phyloP scores from a whole-genome alignment of 2,329 filamentous ascomycete species.

The Xylariaceae sp. region DNA sequence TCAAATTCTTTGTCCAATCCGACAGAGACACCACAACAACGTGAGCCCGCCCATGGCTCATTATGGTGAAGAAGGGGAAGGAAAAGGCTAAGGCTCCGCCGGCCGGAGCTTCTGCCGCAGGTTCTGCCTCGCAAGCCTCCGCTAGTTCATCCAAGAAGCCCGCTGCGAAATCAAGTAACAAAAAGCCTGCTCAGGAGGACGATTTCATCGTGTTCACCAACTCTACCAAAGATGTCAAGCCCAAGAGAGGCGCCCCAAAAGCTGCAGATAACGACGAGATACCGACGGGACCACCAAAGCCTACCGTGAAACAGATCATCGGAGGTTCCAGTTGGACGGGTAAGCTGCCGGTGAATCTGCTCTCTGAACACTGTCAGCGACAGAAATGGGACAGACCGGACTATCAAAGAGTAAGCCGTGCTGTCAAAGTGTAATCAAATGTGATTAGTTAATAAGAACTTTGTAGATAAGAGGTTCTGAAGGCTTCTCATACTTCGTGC shows the following conservation, averaged over 20 bases:
- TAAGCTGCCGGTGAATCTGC: conserved; percentile 88
- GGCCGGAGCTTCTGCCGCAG: no score
- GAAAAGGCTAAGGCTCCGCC: conserved; percentile 43
- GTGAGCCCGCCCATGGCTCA: conserved; percentile 23
- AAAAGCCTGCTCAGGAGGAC: conserved; percentile 37
- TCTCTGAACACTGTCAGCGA: conserved; percentile 93
- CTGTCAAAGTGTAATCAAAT: conserved; percentile 13
- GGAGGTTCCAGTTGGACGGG: conserved; percentile 96
- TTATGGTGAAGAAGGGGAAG: conserved; percentile 55
- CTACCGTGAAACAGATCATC: conserved; percentile 75
- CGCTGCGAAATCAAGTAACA: conserved; percentile 32
- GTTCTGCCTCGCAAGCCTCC: conserved; percentile 27
- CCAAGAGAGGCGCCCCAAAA: conserved; percentile 38
- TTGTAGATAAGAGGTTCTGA: conserved; percentile 62
- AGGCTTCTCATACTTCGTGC: conserved; percentile 78
- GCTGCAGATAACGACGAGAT: conserved; percentile 31
- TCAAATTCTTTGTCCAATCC: conserved; percentile 1
- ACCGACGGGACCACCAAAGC: conserved; percentile 50
- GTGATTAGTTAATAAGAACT: conserved; percentile 24
- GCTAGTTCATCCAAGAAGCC: conserved; percentile 32
- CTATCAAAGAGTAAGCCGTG: conserved; percentile 68
- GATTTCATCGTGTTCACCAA: conserved; percentile 58
- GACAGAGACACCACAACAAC: background rate
- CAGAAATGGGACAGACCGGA: conserved; percentile 94
- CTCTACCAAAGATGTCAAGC: conserved; percentile 52